Percentiles rank a stretch among this genome's conserved stretches.
These are phyloP conservation scores for Fonsecaea erecta DNA, from an alignment of 2,329 filamentous ascomycete species.

Conservation along the genomic window DNA sequence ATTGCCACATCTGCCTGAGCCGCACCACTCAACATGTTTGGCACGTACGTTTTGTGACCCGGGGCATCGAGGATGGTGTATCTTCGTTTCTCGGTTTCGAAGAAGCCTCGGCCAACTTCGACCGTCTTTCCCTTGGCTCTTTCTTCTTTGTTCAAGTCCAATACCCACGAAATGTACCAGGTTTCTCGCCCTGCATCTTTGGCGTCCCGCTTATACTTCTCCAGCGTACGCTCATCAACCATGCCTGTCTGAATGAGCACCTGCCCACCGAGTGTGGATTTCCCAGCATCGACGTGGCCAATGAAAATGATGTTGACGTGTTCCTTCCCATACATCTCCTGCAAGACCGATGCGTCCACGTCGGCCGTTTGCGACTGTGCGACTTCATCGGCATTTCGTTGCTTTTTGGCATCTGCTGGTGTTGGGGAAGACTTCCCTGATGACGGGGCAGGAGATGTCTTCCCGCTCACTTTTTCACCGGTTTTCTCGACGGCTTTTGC, in stretches of 20 bases:
- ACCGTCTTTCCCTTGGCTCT: constrained; percentile 96
- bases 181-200: constrained; percentile 96
- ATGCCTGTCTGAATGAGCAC: constrained; percentile 94
- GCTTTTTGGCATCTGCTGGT: constrained; percentile 63
- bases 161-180: constrained; percentile 98
- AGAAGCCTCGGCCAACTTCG: constrained; percentile 92
- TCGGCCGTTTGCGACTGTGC: constrained; percentile 79
- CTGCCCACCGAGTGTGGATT: constrained; percentile 91
- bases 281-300: constrained; percentile 97
- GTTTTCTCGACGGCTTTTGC: constrained; percentile 91
- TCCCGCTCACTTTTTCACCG: constrained; percentile 72
- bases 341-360: constrained; percentile 81
- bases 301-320: constrained; percentile 96
- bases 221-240: constrained; percentile 98
- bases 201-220: constrained; percentile 96
- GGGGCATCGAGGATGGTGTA: constrained; percentile 98
- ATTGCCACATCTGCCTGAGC: constrained; percentile 94
- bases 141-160: constrained; percentile 97
- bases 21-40: constrained; percentile 96
- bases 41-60: constrained; percentile 96
- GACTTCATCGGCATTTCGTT: constrained; percentile 78
- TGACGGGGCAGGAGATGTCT: constrained; percentile 78
- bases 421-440: constrained; percentile 83
- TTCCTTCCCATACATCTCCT: constrained; percentile 91
- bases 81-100: constrained; percentile 93